These are phyloP conservation scores for Fragaria iinumae DNA, from an alignment of 306 rosid genomes.

Conservation along the genomic window DNA sequence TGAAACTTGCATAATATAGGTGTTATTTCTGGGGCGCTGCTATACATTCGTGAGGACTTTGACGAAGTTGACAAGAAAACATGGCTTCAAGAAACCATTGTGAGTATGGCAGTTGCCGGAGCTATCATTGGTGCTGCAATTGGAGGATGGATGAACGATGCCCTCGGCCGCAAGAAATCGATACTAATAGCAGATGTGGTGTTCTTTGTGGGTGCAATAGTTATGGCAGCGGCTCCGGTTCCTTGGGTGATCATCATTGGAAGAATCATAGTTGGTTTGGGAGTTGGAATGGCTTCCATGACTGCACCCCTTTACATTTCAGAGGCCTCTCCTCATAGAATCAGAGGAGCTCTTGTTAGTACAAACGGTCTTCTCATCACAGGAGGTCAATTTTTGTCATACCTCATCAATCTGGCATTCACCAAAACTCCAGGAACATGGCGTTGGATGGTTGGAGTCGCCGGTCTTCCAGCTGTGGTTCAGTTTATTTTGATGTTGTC, in stretches of 20 bases:
- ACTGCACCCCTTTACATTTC: conserved; percentile 83
- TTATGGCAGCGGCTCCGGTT: conserved; percentile 61
- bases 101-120: conserved; percentile 84
- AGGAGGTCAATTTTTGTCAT: conserved; percentile 74
- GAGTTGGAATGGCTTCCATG: conserved; percentile 93
- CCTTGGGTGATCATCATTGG: conserved; percentile 71
- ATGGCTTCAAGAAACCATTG: conserved; percentile 89
- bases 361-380: conserved; percentile 65
- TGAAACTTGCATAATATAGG: conserved; percentile 35
- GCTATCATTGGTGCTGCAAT: conserved; percentile 86
- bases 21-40: conserved; percentile 86
- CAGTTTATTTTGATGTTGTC: conserved; percentile 69
- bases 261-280: conserved; percentile 72
- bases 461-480: conserved; percentile 58
- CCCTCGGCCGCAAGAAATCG: conserved; percentile 57
- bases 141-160: conserved; percentile 84
- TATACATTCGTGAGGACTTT: conserved; percentile 72
- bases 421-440: conserved; percentile 62
- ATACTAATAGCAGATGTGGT: conserved; percentile 59
- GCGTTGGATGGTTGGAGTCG: conserved; percentile 94
- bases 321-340: conserved; percentile 75
- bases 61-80: conserved; percentile 58
- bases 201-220: conserved; percentile 57
- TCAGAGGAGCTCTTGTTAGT: conserved; percentile 80
- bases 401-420: conserved; percentile 70